Evolutionary conservation across 495 filamentous ascomycete species (phyloP).

Genomic region (Podospora pseudopauciseta): DNA sequence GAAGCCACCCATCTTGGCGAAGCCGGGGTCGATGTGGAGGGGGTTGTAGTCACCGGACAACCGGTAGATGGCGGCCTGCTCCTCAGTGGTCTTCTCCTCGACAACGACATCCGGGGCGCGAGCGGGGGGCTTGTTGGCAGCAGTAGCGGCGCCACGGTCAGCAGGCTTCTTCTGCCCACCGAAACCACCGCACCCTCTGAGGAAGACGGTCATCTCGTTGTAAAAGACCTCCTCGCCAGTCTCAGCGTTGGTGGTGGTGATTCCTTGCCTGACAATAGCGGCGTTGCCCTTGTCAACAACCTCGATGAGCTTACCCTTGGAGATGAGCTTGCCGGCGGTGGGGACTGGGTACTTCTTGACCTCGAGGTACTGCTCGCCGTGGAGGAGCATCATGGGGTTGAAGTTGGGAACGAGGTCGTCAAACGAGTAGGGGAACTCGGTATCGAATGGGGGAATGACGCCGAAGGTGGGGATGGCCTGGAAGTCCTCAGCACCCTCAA

Average conservation of each 20-base stretch:
- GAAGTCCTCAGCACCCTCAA: conserved; percentile 85
- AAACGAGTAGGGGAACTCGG: conserved; percentile 73
- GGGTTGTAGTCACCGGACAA: conserved; percentile 88
- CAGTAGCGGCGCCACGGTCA: conserved; percentile 74
- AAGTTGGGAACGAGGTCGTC: conserved; percentile 89
- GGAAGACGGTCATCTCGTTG: conserved; percentile 89
- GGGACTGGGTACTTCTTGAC: conserved; percentile 92
- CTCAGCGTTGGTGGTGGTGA: conserved; percentile 73
- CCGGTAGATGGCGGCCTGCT: conserved; percentile 94
- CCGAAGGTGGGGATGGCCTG: conserved; percentile 91
- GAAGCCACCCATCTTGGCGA: conserved; percentile 94
- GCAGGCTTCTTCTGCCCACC: conserved; percentile 76
- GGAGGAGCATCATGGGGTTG: conserved; percentile 97
- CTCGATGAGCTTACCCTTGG: conserved; percentile 83
- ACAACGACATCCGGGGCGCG: conserved; percentile 75
- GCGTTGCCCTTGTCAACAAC: conserved; percentile 95
- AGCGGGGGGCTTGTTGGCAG: conserved; percentile 71
- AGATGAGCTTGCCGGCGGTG: conserved; percentile 74
- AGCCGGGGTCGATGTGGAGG: conserved; percentile 90
- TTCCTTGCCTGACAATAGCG: conserved; percentile 75
- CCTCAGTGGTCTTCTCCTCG: conserved; percentile 86
- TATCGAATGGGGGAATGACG: conserved; percentile 89
- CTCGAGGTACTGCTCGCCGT: conserved; percentile 98
- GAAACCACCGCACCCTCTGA: conserved; percentile 90
- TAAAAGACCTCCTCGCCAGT: conserved; percentile 92